These are phyloP conservation scores for Betula pendula DNA, from an alignment of 306 rosid species.

Conservation along the genomic window DNA sequence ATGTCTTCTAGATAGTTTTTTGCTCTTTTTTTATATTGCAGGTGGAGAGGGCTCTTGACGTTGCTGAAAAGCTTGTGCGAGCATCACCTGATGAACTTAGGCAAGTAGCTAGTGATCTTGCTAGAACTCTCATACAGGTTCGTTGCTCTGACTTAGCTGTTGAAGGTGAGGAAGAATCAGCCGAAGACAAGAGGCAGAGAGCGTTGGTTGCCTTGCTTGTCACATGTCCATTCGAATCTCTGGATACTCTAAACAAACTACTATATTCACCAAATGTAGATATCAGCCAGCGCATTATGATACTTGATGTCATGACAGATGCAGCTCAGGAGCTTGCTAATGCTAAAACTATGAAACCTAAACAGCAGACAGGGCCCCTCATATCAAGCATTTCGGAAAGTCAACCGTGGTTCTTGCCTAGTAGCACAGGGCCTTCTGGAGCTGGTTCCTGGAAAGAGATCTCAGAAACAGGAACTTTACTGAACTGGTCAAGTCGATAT, in stretches of 20 bases:
- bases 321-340: slow-evolving; percentile 92
- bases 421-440: slow-evolving; percentile 70
- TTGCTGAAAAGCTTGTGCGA: slow-evolving; percentile 80
- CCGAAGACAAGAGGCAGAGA: slow-evolving; percentile 85
- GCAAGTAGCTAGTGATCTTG: slow-evolving; percentile 72
- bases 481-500: slow-evolving; percentile 82
- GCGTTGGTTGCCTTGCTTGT: slow-evolving; percentile 76
- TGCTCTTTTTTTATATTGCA: slow-evolving; percentile 32
- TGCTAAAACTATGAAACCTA: slow-evolving; percentile 53
- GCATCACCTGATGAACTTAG: slow-evolving; percentile 94
- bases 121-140: slow-evolving; percentile 81
- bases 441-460: slow-evolving; percentile 84
- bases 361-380: slow-evolving; percentile 57
- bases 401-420: slow-evolving; percentile 91
- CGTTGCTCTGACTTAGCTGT: slow-evolving; percentile 89
- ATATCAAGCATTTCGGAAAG: slow-evolving; percentile 69
- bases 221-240: slow-evolving; percentile 71
- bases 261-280: slow-evolving; percentile 87
- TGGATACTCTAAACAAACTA: slow-evolving; percentile 68
- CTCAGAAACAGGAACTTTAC: slow-evolving; percentile 58
- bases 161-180: slow-evolving; percentile 89
- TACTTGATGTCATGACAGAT: slow-evolving; percentile 89
- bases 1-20: slow-evolving; percentile 14
- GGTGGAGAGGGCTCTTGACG: slow-evolving; percentile 90
- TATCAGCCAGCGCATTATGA: slow-evolving; percentile 88